These are phyloP conservation scores for Solanum pinnatisectum DNA, from an alignment of 257 asterid genomes.

Conservation along the genomic window DNA sequence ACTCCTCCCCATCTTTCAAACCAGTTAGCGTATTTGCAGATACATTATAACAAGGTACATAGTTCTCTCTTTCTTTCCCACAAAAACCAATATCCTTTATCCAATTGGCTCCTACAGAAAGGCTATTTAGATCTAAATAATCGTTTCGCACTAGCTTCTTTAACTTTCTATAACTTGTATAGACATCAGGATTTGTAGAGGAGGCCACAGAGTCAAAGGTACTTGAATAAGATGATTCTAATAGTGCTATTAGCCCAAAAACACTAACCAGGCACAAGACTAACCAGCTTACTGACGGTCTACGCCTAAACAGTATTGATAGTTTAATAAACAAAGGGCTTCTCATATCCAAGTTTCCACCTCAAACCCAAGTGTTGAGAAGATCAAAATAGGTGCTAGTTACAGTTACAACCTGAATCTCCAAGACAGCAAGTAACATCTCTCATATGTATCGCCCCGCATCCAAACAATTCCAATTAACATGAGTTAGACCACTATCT, in stretches of 20 bases:
- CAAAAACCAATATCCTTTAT: slow-evolving; percentile 55
- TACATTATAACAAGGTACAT: slow-evolving; percentile 85
- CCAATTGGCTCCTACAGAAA: slow-evolving; percentile 30
- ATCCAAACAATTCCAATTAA: slow-evolving; percentile 28
- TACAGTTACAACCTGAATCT: slow-evolving; percentile 32
- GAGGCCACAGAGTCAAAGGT: slow-evolving; percentile 42
- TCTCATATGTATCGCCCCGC: slow-evolving; percentile 13
- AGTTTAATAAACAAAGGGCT: slow-evolving; percentile 65
- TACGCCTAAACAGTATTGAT: slow-evolving; percentile 40
- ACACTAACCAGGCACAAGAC: slow-evolving; percentile 54
- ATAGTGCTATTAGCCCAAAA: slow-evolving; percentile 42
- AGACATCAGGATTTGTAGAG: slow-evolving; percentile 30
- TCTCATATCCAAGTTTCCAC: slow-evolving; percentile 68
- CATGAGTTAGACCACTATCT: slow-evolving; percentile 17
- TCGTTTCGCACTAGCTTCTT: slow-evolving; percentile 57
- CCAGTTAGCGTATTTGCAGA: slow-evolving; percentile 69
- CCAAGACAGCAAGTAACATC: slow-evolving; percentile 30
- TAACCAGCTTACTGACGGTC: slow-evolving; percentile 70
- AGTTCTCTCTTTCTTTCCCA: slow-evolving; percentile 78
- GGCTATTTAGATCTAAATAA: slow-evolving; percentile 49
- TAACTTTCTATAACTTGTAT: slow-evolving; percentile 54
- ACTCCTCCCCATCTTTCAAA: slow-evolving; percentile 73
- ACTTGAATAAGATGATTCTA: slow-evolving; percentile 56
- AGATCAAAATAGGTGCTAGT: slow-evolving; percentile 4
- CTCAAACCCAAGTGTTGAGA: not conserved